Percentiles rank a stretch among this genome's conserved stretches.
Conservation (phyloP, 2,329 filamentous ascomycete species). For the Alternaria atra region DNA sequence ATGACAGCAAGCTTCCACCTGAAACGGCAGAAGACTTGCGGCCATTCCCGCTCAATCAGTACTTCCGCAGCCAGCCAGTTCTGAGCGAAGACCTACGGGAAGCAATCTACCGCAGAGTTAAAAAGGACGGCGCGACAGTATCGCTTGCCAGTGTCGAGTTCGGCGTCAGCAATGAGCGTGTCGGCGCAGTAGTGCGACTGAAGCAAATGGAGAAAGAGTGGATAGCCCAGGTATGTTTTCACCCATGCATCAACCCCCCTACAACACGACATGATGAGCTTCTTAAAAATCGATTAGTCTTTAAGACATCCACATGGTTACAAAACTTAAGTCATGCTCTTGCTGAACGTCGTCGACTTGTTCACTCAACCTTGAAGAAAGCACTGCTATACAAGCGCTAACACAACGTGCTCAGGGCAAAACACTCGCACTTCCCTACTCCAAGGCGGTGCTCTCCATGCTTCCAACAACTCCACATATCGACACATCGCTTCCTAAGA, state of each 20-base stretch:
- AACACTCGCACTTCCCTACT: constrained; percentile 77
- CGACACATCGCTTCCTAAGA: constrained; percentile 35
- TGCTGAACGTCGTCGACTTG: constrained; percentile 65
- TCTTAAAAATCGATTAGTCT: constrained; percentile 95
- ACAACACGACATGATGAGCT: constrained; percentile 69
- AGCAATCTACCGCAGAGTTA: constrained; percentile 75
- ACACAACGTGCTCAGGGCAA: constrained; percentile 68
- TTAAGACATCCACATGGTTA: constrained; percentile 97
- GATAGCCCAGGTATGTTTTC: constrained; percentile 73
- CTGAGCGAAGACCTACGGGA: constrained; percentile 77
- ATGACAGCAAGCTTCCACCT: constrained; percentile 37
- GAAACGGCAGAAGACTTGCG: constrained; percentile 47
- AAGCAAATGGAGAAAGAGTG: constrained; percentile 86
- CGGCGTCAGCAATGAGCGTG: constrained; percentile 81
- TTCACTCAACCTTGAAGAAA: background rate
- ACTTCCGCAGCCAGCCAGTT: constrained; percentile 76
- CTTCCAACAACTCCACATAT: constrained; percentile 70
- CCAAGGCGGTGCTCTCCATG: constrained; percentile 79
- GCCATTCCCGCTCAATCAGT: constrained; percentile 78
- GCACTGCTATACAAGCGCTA: constrained; percentile 12
- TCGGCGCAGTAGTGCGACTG: constrained; percentile 84
- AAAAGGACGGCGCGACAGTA: constrained; percentile 68
- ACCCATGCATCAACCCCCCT: background rate
- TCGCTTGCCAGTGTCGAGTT: constrained; percentile 80
- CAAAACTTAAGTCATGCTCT: constrained; percentile 74